Base-by-base conservation (phyloP, 2,329 filamentous ascomycete genomes). In the Epicoccum nigrum region DNA sequence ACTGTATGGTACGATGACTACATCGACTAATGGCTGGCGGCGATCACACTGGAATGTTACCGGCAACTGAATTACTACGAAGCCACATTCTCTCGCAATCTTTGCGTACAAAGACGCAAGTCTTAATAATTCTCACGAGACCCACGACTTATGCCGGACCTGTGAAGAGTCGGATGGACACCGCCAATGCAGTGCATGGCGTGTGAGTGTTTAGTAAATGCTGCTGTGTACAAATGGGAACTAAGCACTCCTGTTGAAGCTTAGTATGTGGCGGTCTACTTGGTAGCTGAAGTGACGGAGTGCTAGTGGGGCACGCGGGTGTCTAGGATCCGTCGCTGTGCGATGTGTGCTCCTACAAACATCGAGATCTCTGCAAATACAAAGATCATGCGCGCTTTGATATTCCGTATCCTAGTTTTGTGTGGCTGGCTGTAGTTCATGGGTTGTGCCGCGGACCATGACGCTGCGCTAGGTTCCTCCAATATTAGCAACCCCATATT, bases 1-100 rank as follows among this genome's bases (percentile, higher is more conserved):
- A 0, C 53, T 71, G 7, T 58, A 61, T 34, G 66, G 67, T 16
- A 67, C 60, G 7, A 56, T 65, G 37, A 71, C 67, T 3, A 60
- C 60, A 4, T 65, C 67, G 2, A 64, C 52, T 20, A 60, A 65
- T 41, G 68, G 68, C 38, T 71, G 69, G 69, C 59, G 67, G 37
- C 64, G 69, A 15, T 70, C 69, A 21, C 64, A 71, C 45, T 73
- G 70, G 70, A 68, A 64, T 3, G 64, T 72, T 4, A 48, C 58
- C 20, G 63, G 65, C 38, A 60, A 60, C 20, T 71, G 68, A 72
- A 55, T 12, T 16, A 40, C 2, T 7, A 3, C 8, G 3, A 19
- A 7, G 15, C 20, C 30, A 46, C 13, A 19, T 7, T 39, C 11
- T 28, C 31, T 27, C 30, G 21, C 39, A 16, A 28, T n/a, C 15